A percentile compares a stretch with the other conserved stretches of the same genome.
These are phyloP conservation scores for Tulasnella calospora DNA, from an alignment of 768 basidiomycete genomes.

Conservation along the genomic window DNA sequence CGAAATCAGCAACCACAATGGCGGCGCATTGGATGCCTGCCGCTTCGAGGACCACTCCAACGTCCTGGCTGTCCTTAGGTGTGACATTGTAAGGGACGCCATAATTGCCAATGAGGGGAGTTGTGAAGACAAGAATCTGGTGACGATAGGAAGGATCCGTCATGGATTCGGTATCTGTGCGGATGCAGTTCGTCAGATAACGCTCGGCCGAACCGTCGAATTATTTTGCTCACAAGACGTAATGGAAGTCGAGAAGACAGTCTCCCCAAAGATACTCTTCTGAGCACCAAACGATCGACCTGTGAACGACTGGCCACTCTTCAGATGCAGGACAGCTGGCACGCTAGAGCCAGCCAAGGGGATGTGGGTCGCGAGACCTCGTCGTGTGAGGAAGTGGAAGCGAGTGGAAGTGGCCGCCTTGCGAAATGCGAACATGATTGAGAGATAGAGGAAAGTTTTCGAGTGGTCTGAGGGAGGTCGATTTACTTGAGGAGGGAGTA, in stretches of 20 bases:
- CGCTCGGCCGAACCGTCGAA: neutral
- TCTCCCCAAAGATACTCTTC: constrained; percentile 87
- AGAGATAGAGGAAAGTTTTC: neutral
- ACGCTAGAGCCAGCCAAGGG: constrained; percentile 37
- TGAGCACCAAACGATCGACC: constrained; percentile 88
- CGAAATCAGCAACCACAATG: constrained; percentile 89
- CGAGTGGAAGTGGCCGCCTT: constrained; percentile 44
- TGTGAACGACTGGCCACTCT: constrained; percentile 86
- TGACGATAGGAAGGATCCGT: constrained; percentile 98
- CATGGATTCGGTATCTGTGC: constrained; percentile 97
- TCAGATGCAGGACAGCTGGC: constrained; percentile 86
- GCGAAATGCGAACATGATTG: neutral
- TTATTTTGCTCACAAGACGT: constrained; percentile 72
- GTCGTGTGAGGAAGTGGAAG: constrained; percentile 29
- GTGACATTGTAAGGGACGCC: constrained; percentile 83
- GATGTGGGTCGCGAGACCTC: constrained; percentile 43
- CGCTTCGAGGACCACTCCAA: constrained; percentile 87
- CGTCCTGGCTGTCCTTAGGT: constrained; percentile 65
- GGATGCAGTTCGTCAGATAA: neutral
- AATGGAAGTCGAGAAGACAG: constrained; percentile 97
- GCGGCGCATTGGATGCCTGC: constrained; percentile 84
- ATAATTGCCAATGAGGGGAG: constrained; percentile 97
- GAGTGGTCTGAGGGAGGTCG: neutral
- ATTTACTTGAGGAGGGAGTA: constrained; percentile 59
- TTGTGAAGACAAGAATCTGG: constrained; percentile 97